A percentile compares a stretch with the other conserved stretches of the same genome.
phyloP scores from a whole-genome alignment of 2,329 filamentous ascomycete genomes.

The Zarea fungicola region DNA sequence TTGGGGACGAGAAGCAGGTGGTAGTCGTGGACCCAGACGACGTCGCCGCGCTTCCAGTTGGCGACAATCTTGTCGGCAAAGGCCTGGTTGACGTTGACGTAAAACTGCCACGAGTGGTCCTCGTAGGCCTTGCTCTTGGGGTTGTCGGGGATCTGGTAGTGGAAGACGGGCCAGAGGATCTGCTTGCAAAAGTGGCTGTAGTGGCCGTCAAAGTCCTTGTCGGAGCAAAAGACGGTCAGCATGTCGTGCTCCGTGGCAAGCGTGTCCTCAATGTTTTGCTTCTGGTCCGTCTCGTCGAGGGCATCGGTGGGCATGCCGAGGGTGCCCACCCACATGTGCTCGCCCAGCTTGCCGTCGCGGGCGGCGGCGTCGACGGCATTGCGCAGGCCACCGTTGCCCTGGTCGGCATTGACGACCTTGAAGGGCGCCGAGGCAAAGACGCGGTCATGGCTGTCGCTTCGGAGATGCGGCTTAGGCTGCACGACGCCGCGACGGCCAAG shows the following conservation, averaged over 20 bases:
- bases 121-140: constrained; percentile 98
- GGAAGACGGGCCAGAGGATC: constrained; percentile 95
- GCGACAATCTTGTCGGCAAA: constrained; percentile 87
- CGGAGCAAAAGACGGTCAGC: constrained; percentile 76
- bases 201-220: constrained; percentile 91
- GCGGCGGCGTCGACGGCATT: constrained; percentile 80
- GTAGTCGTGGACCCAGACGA: constrained; percentile 95
- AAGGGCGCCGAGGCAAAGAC: constrained; percentile 76
- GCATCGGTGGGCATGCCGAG: constrained; percentile 92
- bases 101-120: constrained; percentile 94
- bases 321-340: constrained; percentile 87
- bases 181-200: constrained; percentile 97
- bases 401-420: constrained; percentile 77
- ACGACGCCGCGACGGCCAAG: constrained; percentile 52
- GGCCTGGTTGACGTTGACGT: constrained; percentile 84
- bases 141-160: constrained; percentile 96
- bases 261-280: constrained; percentile 75
- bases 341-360: constrained; percentile 61
- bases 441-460: constrained; percentile 61
- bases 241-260: constrained; percentile 78
- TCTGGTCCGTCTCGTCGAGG: constrained; percentile 66
- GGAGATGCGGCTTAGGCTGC: constrained; percentile 46
- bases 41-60: constrained; percentile 89
- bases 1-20: constrained; percentile 82
- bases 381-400: constrained; percentile 86